Conservation (phyloP, 768 basidiomycete genomes). For the Leccinum broughii region DNA sequence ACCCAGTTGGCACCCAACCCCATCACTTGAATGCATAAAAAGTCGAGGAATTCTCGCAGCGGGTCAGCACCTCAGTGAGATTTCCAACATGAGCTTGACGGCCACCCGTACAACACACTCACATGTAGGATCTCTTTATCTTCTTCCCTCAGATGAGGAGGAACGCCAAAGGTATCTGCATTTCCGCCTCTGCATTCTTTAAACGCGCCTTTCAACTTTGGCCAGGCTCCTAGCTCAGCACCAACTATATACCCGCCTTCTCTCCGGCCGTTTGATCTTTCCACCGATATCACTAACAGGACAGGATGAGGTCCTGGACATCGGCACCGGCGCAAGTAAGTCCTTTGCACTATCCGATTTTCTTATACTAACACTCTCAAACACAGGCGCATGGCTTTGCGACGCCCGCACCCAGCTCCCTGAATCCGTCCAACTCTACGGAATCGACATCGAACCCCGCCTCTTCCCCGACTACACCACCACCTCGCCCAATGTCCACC, state of each 20-base stretch:
- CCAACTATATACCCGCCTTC: conserved; percentile 18
- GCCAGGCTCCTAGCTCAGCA: conserved; percentile 18
- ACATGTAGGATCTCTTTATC: conserved; percentile 19
- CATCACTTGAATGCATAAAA: background rate
- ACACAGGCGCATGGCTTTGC: conserved; percentile 26
- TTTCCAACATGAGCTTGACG: conserved; percentile 9
- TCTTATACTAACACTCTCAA: background rate
- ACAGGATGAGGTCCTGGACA: conserved; percentile 25
- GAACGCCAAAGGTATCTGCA: conserved; percentile 24
- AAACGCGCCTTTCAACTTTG: background rate
- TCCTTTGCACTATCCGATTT: too few species aligned
- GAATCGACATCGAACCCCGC: conserved; percentile 28
- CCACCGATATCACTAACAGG: conserved; percentile 15
- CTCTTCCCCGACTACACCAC: conserved; percentile 15
- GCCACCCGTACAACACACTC: conserved; percentile 20
- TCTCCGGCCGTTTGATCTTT: conserved; percentile 25
- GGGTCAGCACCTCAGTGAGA: background rate
- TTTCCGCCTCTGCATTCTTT: background rate
- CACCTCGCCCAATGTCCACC: conserved; percentile 17
- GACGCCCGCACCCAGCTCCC: conserved; percentile 17
- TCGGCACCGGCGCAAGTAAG: conserved; percentile 20
- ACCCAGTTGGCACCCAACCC: background rate
- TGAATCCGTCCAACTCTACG: conserved; percentile 21
- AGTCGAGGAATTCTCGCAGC: background rate
- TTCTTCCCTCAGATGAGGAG: conserved; percentile 29